These are phyloP conservation scores for Aspergillus fijiensis DNA, from an alignment of 2,329 filamentous ascomycete species.

Conservation along the genomic window DNA sequence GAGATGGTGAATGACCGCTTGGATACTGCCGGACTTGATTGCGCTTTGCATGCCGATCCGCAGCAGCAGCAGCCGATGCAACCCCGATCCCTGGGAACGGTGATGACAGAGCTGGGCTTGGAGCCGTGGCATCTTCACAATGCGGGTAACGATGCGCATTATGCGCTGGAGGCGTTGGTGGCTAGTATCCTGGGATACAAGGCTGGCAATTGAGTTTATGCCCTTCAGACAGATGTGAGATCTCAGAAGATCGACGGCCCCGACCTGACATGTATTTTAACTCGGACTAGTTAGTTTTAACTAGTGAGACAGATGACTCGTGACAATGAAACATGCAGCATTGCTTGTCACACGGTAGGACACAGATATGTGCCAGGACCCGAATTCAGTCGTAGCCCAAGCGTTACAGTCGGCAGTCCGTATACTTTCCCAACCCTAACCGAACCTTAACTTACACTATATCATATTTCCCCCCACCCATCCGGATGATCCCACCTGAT, in stretches of 20 bases:
- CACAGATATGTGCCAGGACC: too few species aligned
- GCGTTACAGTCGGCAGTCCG: too few species aligned
- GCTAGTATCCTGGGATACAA: conserved; percentile 34
- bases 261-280: too few species aligned
- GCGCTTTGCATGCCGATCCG: conserved; percentile 38
- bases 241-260: neutral
- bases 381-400: too few species aligned
- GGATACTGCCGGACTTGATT: conserved; percentile 73
- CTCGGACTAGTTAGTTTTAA: too few species aligned
- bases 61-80: conserved; percentile 57
- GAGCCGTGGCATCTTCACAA: conserved; percentile 71
- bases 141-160: conserved; percentile 80
- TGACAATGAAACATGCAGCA: too few species aligned
- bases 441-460: neutral
- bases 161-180: conserved; percentile 73
- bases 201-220: neutral
- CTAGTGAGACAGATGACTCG: too few species aligned
- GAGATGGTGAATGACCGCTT: conserved; percentile 60
- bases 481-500: neutral
- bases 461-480: neutral
- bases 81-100: conserved; percentile 57
- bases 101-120: conserved; percentile 67
- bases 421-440: neutral
- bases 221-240: neutral
- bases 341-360: too few species aligned